phyloP scores from a whole-genome alignment of 441 rosid species.

The Erodium texanum region DNA sequence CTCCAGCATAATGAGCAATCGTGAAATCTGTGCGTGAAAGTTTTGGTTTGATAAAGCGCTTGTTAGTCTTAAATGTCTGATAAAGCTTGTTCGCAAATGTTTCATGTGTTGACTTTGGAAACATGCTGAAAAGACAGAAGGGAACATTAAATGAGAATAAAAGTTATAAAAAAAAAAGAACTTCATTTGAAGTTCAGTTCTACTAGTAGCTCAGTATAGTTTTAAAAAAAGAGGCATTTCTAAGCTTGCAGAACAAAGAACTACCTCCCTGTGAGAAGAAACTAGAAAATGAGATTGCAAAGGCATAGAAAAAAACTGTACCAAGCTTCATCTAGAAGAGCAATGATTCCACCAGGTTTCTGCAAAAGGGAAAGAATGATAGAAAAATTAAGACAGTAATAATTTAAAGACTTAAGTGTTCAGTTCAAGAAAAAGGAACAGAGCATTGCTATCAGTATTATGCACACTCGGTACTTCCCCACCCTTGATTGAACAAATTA shows the following conservation, averaged over 20 bases:
- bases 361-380: constrained; percentile 26
- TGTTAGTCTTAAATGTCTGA: constrained; percentile 55
- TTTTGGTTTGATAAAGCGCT: constrained; percentile 63
- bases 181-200: not conserved
- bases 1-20: constrained; percentile 67
- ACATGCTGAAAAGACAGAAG: constrained; percentile 42
- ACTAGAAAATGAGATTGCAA: not conserved
- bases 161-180: not conserved
- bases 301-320: constrained; percentile 19
- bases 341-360: constrained; percentile 70
- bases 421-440: not conserved
- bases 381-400: not conserved
- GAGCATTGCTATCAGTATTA: not conserved
- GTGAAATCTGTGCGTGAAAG: constrained; percentile 55
- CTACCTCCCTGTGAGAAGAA: not conserved
- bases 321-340: constrained; percentile 81
- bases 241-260: not conserved
- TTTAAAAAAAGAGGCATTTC: no score
- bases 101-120: constrained; percentile 66
- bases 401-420: not conserved
- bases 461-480: not conserved
- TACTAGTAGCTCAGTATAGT: not conserved
- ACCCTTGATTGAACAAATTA: not conserved
- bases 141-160: not conserved
- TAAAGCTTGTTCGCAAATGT: constrained; percentile 64